phyloP scores from a whole-genome alignment of 768 basidiomycete species.

The Daedaleopsis sinensis region DNA sequence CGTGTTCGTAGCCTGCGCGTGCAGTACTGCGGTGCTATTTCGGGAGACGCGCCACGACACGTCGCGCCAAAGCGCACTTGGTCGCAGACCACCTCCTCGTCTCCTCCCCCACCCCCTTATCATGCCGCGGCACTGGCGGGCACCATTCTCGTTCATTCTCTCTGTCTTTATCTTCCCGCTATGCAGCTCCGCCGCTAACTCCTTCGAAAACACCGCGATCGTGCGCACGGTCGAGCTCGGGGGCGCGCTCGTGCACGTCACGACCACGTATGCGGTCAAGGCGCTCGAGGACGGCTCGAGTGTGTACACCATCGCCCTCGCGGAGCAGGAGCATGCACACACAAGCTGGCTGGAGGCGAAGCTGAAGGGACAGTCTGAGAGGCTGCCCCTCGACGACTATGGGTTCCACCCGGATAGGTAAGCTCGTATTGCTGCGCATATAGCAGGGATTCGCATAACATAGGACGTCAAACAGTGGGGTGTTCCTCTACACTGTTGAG shows the following conservation, averaged over 20 bases:
- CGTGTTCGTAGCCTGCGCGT: background rate
- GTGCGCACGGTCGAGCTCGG: slow-evolving; percentile 90
- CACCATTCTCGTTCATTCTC: slow-evolving; percentile 42
- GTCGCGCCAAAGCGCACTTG: slow-evolving; percentile 20
- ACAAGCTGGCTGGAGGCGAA: slow-evolving; percentile 83
- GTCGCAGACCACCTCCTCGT: slow-evolving; percentile 14
- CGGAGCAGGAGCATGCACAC: slow-evolving; percentile 59
- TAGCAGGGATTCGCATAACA: background rate
- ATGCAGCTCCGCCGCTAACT: slow-evolving; percentile 44
- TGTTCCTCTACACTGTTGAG: slow-evolving; percentile 60
- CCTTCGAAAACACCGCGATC: slow-evolving; percentile 88
- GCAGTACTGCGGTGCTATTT: slow-evolving; percentile 15
- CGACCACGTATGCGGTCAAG: slow-evolving; percentile 85
- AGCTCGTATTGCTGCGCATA: slow-evolving; percentile 29
- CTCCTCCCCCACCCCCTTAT: slow-evolving; percentile 11
- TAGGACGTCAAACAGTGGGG: slow-evolving; percentile 30
- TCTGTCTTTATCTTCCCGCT: slow-evolving; percentile 48
- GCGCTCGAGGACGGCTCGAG: slow-evolving; percentile 62
- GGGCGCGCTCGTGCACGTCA: slow-evolving; percentile 85
- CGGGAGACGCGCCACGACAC: slow-evolving; percentile 22
- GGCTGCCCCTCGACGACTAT: slow-evolving; percentile 55
- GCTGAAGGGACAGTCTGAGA: slow-evolving; percentile 66
- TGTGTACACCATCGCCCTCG: slow-evolving; percentile 70
- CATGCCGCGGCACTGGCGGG: slow-evolving; percentile 20
- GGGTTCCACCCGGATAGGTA: slow-evolving; percentile 55